phyloP scores from a whole-genome alignment of 371 early-diverging fungal species.

The Mucor ambiguus region DNA sequence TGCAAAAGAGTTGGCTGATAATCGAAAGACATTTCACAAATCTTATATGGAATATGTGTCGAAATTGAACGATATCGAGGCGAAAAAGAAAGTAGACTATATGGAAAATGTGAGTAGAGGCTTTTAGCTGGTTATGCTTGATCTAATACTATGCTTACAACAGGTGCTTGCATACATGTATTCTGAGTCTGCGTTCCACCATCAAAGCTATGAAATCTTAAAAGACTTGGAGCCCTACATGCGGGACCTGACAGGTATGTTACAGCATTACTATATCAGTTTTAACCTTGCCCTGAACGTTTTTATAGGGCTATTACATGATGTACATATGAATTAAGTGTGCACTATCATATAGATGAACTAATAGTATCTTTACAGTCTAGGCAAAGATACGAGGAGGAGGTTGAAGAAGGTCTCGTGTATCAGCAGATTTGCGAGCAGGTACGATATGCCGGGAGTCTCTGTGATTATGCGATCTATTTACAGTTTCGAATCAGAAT shows the following conservation, averaged over 20 bases:
- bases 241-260: slow-evolving; percentile 65
- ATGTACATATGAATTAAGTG: slow-evolving; percentile 28
- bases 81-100: slow-evolving; percentile 72
- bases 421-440: slow-evolving; percentile 40
- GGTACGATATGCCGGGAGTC: slow-evolving; percentile 9
- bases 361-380: slow-evolving; percentile 25
- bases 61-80: slow-evolving; percentile 68
- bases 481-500: slow-evolving; percentile 17
- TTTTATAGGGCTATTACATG: slow-evolving; percentile 42
- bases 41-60: slow-evolving; percentile 69
- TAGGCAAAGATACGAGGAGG: slow-evolving; percentile 45
- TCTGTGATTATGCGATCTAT: background rate
- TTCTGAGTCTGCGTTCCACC: slow-evolving; percentile 74
- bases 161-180: slow-evolving; percentile 73
- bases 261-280: background rate
- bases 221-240: slow-evolving; percentile 80
- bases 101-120: slow-evolving; percentile 69
- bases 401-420: slow-evolving; percentile 29
- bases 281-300: background rate
- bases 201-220: slow-evolving; percentile 73
- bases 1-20: slow-evolving; percentile 61
- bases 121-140: background rate
- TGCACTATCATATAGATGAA: background rate
- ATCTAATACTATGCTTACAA: background rate
- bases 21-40: slow-evolving; percentile 61